phyloP scores from a whole-genome alignment of 1,284 basidiomycete genomes.

The Ceratobasidium sp. region DNA sequence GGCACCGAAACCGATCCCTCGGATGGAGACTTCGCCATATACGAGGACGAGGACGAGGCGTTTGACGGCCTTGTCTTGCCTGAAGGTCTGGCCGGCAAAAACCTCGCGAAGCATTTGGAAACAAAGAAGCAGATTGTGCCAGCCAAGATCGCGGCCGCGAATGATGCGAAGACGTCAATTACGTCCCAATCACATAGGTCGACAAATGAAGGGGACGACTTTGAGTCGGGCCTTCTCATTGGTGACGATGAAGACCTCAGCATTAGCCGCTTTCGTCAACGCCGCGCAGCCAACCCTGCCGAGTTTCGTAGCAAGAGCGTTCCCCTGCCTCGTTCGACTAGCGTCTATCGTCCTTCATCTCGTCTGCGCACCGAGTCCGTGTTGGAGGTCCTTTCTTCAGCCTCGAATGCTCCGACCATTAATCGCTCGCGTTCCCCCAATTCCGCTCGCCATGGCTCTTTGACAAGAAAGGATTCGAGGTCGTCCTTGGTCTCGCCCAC shows the following conservation, averaged over 20 bases:
- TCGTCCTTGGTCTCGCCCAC: constrained; percentile 29
- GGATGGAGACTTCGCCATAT: constrained; percentile 50
- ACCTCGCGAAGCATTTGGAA: constrained; percentile 74
- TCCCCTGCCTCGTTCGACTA: constrained; percentile 28
- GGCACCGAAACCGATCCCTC: constrained; percentile 59
- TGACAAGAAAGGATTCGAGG: constrained; percentile 25
- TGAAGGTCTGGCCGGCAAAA: constrained; percentile 62
- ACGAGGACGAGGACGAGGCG: constrained; percentile 67
- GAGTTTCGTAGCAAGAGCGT: constrained; percentile 29
- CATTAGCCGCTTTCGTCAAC: constrained; percentile 62
- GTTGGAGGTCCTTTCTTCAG: constrained; percentile 36
- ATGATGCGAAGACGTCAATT: constrained; percentile 48
- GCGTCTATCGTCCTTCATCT: constrained; percentile 18
- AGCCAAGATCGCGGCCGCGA: constrained; percentile 59
- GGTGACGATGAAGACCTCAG: constrained; percentile 80
- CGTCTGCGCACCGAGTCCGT: constrained; percentile 33
- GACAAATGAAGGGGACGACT: constrained; percentile 69
- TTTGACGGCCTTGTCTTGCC: constrained; percentile 82
- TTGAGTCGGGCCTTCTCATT: constrained; percentile 79
- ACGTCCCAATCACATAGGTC: constrained; percentile 10
- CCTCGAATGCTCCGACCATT: constrained; percentile 28
- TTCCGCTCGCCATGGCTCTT: constrained; percentile 52
- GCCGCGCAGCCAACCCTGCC: constrained; percentile 18
- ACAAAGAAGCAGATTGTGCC: constrained; percentile 66
- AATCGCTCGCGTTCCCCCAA: constrained; percentile 53